Conservation (phyloP, 2,329 filamentous ascomycete species). For the Aspergillus pseudoterreus region DNA sequence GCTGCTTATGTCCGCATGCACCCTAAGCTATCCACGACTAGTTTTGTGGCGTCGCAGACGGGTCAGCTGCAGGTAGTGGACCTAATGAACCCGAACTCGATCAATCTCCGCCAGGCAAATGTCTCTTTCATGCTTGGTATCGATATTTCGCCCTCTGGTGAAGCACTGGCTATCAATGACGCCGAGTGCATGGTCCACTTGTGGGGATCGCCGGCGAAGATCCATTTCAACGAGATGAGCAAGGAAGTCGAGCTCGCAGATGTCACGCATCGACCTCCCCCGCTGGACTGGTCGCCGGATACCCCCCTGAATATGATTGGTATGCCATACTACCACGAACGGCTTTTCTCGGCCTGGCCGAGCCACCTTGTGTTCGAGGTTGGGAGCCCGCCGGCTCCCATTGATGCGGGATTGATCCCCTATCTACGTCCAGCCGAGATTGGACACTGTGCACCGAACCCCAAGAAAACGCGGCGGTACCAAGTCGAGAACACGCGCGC, state of each 20-base stretch:
- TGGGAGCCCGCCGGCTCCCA: slow-evolving; percentile 72
- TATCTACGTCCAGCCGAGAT: slow-evolving; percentile 69
- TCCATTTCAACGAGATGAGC: slow-evolving; percentile 80
- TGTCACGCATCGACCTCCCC: slow-evolving; percentile 57
- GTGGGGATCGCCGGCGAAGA: slow-evolving; percentile 82
- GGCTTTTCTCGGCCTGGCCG: slow-evolving; percentile 85
- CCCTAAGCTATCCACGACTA: slow-evolving; percentile 89
- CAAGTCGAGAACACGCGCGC: slow-evolving; percentile 76
- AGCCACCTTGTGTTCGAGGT: slow-evolving; percentile 78
- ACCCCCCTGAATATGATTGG: slow-evolving; percentile 81
- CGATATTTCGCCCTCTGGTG: slow-evolving; percentile 82
- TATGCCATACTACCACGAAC: slow-evolving; percentile 89
- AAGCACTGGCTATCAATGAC: slow-evolving; percentile 78
- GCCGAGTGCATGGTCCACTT: slow-evolving; percentile 74
- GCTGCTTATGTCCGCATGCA: slow-evolving; percentile 96
- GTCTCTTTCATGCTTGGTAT: slow-evolving; percentile 74
- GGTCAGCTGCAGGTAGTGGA: slow-evolving; percentile 96
- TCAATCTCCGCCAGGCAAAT: slow-evolving; percentile 79
- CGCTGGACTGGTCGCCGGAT: slow-evolving; percentile 68
- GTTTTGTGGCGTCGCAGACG: slow-evolving; percentile 85
- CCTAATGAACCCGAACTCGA: slow-evolving; percentile 86
- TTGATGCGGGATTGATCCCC: slow-evolving; percentile 67
- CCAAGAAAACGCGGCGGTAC: slow-evolving; percentile 69
- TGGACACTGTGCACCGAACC: slow-evolving; percentile 74
- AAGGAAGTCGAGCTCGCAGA: slow-evolving; percentile 76